Base-by-base conservation (phyloP, 352 stramenopile genomes). In the Phytophthora ohioensis region DNA sequence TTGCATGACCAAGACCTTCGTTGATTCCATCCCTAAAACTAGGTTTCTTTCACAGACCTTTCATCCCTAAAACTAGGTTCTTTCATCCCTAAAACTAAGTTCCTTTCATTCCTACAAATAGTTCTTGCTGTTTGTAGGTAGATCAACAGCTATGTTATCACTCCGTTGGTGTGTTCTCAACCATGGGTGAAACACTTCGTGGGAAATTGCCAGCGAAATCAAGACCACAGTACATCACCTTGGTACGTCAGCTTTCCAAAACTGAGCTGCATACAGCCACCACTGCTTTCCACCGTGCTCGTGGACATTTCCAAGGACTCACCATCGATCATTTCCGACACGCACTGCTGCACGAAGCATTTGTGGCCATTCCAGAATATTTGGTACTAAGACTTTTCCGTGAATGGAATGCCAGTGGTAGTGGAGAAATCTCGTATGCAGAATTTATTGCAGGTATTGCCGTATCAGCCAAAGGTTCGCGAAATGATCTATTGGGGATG, bases 401-500 rank as follows among this genome's bases (percentile, higher is more conserved):
- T 10, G 71, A 75, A 3, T 88, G 76, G 80, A 76, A 82, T 42
- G 54, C 39, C 34, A 59, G 52, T n/a, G 56, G 61, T 17, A 63
- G 35, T 6, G 64, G 62, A 21, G 60, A 70, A 21, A 35, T 80
- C n/a, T 76, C 71, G 2, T 59, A 79, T 17, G 64, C 74, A 12
- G 76, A 83, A 42, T 90, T 90, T 41, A 53, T 81, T 32, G 61
- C 71, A 8, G 78, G 73, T 31, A 48, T 83, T 9, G 47, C 65
- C 42, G 55, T 75, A 35, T 64, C 69, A 5, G 60, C 36, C 17
- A 85, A 81, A 64, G 71, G 82, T 12, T 75, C 71, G 6, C 76
- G 59, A 3, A 71, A 83, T n/a, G 78, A 88, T 47, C 80, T 82
- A 9, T 43, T 90, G n/a, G 46, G 41, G 30, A 79, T 85, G 42